These are phyloP conservation scores for Ascoidea tarda DNA, from an alignment of 805 yeast genomes.

Conservation along the genomic window DNA sequence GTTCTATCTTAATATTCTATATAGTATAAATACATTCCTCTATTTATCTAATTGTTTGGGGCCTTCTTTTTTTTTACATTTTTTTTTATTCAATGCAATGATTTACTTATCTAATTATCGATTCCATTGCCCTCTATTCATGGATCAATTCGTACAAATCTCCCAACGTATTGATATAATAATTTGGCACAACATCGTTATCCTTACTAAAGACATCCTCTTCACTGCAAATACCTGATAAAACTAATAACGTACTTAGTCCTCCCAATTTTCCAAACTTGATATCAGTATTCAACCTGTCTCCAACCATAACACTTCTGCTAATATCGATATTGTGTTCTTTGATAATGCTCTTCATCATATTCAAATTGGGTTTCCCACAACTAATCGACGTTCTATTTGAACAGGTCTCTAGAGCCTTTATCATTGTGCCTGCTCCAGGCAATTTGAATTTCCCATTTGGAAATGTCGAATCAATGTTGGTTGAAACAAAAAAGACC, in stretches of 20 bases:
- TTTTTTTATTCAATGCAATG: neutral
- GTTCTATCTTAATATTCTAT: too few species aligned
- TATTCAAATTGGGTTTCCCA: constrained; percentile 82
- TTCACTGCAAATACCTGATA: constrained; percentile 84
- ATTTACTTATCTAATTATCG: too few species aligned
- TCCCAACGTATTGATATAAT: constrained; percentile 60
- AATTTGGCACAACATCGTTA: constrained; percentile 40
- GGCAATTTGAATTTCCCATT: constrained; percentile 74
- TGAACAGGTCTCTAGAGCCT: constrained; percentile 56
- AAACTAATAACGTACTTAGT: constrained; percentile 71
- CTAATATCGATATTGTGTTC: constrained; percentile 4
- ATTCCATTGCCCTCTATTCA: neutral
- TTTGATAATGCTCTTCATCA: constrained; percentile 79
- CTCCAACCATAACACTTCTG: constrained; percentile 86
- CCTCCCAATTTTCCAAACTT: constrained; percentile 82
- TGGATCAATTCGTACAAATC: constrained; percentile 45
- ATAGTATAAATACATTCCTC: neutral
- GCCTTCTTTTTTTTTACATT: too few species aligned
- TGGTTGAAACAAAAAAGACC: constrained; percentile 78
- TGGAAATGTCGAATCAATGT: constrained; percentile 91
- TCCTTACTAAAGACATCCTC: constrained; percentile 31
- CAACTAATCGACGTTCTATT: constrained; percentile 83
- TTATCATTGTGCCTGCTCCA: constrained; percentile 90
- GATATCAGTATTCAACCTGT: constrained; percentile 90
- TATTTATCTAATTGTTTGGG: too few species aligned